Evolutionary conservation across 2,329 filamentous ascomycete species (phyloP).

Genomic region (Tolypocladium guangdongense): DNA sequence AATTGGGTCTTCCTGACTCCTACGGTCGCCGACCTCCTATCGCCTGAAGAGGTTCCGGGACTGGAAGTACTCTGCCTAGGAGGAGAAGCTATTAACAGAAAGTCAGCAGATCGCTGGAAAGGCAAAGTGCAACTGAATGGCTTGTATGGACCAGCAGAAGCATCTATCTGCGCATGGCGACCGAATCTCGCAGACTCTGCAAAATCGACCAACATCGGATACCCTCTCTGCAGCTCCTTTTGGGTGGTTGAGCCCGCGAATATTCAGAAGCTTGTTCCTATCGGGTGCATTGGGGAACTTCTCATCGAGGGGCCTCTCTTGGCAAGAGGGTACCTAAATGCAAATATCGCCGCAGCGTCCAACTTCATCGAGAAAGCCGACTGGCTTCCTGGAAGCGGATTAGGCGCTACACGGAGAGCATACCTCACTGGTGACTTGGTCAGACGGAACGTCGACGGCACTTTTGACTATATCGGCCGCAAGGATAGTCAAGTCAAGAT

Average conservation of each 20-base stretch:
- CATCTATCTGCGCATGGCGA: not conserved
- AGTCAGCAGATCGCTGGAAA: not conserved
- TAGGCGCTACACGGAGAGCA: not conserved
- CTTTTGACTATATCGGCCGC: slow-evolving; percentile 35
- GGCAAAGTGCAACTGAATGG: not conserved
- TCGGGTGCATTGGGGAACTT: slow-evolving; percentile 21
- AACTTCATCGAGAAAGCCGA: slow-evolving; percentile 10
- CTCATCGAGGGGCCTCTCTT: slow-evolving; percentile 30
- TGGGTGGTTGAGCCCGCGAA: slow-evolving; percentile 19
- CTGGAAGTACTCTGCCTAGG: not conserved
- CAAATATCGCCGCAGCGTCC: slow-evolving; percentile 21
- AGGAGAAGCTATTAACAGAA: not conserved
- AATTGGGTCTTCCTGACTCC: slow-evolving; percentile 5
- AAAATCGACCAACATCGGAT: not conserved
- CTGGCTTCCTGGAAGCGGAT: slow-evolving; percentile 5
- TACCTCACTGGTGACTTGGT: slow-evolving; percentile 39
- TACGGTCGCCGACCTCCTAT: slow-evolving; percentile 4
- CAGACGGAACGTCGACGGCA: slow-evolving; percentile 26
- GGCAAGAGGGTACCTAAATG: slow-evolving; percentile 36
- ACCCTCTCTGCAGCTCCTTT: not conserved
- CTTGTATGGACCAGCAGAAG: not conserved
- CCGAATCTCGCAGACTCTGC: not conserved
- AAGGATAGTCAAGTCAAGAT: slow-evolving; percentile 48
- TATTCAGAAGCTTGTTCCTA: slow-evolving; percentile 12
- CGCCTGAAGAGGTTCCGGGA: not conserved